A percentile compares a stretch with the other conserved stretches of the same genome.
These are phyloP conservation scores for Solioccasus polychromus DNA, from an alignment of 768 basidiomycete species.

Conservation along the genomic window DNA sequence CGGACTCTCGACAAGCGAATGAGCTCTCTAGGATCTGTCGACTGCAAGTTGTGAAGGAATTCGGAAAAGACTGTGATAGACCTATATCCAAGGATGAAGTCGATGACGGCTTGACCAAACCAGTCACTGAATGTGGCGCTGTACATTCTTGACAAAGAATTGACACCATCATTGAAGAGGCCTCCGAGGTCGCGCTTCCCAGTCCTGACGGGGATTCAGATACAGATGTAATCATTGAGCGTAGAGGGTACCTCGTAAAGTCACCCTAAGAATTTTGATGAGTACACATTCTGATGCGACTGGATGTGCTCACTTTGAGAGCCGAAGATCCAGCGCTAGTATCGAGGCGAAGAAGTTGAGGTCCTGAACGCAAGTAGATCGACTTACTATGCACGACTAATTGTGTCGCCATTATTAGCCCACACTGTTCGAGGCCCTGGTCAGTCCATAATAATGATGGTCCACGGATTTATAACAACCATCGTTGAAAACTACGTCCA, in stretches of 20 bases:
- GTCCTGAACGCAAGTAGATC: not conserved
- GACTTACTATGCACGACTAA: conserved; percentile 81
- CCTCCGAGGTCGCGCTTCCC: conserved; percentile 94
- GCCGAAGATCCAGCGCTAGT: conserved; percentile 93
- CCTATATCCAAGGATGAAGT: conserved; percentile 86
- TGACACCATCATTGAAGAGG: conserved; percentile 92
- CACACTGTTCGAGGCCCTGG: conserved; percentile 55
- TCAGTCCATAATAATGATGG: not conserved
- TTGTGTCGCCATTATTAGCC: conserved; percentile 98
- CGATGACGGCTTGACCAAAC: conserved; percentile 96
- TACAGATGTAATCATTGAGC: not conserved
- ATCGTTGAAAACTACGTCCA: conserved; percentile 78
- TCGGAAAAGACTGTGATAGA: conserved; percentile 88
- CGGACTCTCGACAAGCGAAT: conserved; percentile 87
- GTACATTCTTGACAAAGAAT: conserved; percentile 89
- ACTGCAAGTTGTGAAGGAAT: conserved; percentile 83
- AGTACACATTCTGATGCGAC: not conserved
- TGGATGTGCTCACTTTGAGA: conserved; percentile 63
- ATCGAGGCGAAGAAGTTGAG: conserved; percentile 13
- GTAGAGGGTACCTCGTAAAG: conserved; percentile 65
- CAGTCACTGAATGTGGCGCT: conserved; percentile 91
- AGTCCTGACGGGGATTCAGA: conserved; percentile 50
- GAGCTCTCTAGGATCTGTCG: conserved; percentile 89
- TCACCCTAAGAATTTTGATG: conserved; percentile 55
- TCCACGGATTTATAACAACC: conserved; percentile 39